Evolutionary conservation across 1,139 yeast genomes (phyloP), one percentile per base, ranked within the genome.

Genomic region (Debaryomyces psychrophilus): DNA sequence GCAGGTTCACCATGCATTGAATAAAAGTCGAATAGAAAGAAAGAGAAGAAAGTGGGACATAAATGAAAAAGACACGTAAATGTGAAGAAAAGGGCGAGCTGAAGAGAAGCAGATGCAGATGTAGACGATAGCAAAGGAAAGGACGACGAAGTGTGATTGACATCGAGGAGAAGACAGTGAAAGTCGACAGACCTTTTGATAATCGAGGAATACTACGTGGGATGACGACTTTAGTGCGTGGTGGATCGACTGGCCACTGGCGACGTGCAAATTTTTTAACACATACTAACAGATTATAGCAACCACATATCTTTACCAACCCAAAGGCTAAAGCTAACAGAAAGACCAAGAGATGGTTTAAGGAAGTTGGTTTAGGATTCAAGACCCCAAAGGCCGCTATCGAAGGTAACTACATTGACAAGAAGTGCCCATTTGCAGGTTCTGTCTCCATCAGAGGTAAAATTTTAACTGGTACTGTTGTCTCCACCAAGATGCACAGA

Each of bases 401-500:
- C 79, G 93, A 87, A 73, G 99, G 99, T 77, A 80, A 92, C 68
- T 93, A 95, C 95, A 90, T 95, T 73, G 98, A 95, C 90, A 93
- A 95, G 90, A 95, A 95, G 85, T 95, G 99, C 82, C 99, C 99
- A 76, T 95, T 95, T 82, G 89, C 83, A 67, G 99, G 99, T 78
- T 78, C 78, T 64, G 86, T 95, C 65, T 92, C 99, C 64, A 95
- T 95, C 87, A 92, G 99, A 85, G 99, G 99, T 81, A 92, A 90
- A 84, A 95, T 95, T 74, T 87, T 95, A 77, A 86, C 97, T 66
- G 95, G 95, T 83, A 88, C 96, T 73, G 99, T 95, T 79, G 97
- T 93, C 63, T 93, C 99, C 71, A 92, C 99, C 86, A 95, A 95
- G 86, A 95, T 93, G 99, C 99, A 93, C 95, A 95, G 99, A 86